Conservation (phyloP, 2,329 filamentous ascomycete genomes). For the Sclerotinia glacialis region DNA sequence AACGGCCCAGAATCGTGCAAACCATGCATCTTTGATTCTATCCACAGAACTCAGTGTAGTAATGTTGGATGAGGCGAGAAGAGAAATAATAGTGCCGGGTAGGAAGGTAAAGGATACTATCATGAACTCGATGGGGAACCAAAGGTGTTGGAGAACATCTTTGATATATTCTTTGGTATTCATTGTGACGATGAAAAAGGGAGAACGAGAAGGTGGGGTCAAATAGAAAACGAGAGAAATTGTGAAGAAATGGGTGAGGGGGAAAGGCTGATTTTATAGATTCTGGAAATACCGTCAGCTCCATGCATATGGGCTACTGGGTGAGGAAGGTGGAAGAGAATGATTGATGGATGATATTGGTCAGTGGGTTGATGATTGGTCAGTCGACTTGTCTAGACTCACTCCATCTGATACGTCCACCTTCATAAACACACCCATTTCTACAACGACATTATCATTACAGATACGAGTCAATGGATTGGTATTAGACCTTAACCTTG, state of each 20-base stretch:
- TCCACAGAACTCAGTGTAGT: constrained; percentile 44
- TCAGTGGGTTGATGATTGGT: constrained; percentile 1
- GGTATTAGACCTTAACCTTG: too few relatives aligned
- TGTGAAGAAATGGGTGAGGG: not conserved
- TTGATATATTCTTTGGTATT: constrained; percentile 17
- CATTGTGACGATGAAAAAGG: not conserved
- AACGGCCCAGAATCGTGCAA: constrained; percentile 58
- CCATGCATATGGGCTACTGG: not conserved
- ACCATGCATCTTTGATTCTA: constrained; percentile 49
- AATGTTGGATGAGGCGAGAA: constrained; percentile 42
- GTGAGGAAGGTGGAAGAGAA: not conserved
- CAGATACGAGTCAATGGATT: too few relatives aligned
- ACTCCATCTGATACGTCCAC: not conserved
- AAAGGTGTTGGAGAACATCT: constrained; percentile 27
- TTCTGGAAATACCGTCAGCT: not conserved
- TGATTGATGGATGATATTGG: not conserved
- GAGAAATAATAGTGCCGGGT: constrained; percentile 48
- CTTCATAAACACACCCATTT: constrained; percentile 5
- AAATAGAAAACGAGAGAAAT: not conserved
- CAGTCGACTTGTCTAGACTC: not conserved
- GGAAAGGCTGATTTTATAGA: not conserved
- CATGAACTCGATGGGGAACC: constrained; percentile 55
- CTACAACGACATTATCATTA: not conserved
- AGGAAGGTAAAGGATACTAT: constrained; percentile 48
- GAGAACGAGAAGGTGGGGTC: not conserved